Evolutionary conservation across 176 grass and related monocot species (phyloP), one percentile per base, ranked within the genome.

Genomic region (Rhynchospora pubera): DNA sequence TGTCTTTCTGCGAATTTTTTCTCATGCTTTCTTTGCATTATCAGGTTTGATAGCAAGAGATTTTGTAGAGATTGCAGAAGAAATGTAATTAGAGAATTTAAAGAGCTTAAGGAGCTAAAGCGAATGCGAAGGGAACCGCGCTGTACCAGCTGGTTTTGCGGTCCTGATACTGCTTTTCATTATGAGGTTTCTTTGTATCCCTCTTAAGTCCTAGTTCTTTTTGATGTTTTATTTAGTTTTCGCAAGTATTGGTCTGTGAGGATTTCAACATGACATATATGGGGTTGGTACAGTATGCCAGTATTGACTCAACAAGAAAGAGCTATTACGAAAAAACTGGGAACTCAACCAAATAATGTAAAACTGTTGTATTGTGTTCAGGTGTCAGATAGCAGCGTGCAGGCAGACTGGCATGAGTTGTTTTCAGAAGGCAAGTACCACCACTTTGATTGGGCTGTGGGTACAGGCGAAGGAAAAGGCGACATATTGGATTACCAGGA

Each of bases 21-120:
- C 16, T 34, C n/a, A 62, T 21, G 24, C 19, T 73, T 57, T 81
- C 12, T 69, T 79, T 86, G 23, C 13, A 79, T 59, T 77, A 77
- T 77, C 86, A 97, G 91, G 85, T 94, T 97, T 92, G 94, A 97
- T 43, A 97, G 88, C 88, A 97, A 97, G 90, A 92, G 90, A 81
- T 94, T 97, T 89, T 97, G 94, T 83, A 89, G 94, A 92, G 94
- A 94, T 71, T 97, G 94, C 30, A 88, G 94, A 86, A 97, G 86
- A 84, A 94, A 97, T 83, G 94, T 97, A 65, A 94, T 97, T 16
- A 84, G 90, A 57, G 94, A 97, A 92, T 97, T 97, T 83, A 97
- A 94, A 84, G 94, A 97, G 77, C 88, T 94, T 52, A 97, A 97
- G 68, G 94, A 97, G 84, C 65, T 97, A 76, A 97, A 97, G 79